Base-by-base conservation (phyloP, 1,284 basidiomycete genomes). In the Ceratorhiza oryzae-sativae region DNA sequence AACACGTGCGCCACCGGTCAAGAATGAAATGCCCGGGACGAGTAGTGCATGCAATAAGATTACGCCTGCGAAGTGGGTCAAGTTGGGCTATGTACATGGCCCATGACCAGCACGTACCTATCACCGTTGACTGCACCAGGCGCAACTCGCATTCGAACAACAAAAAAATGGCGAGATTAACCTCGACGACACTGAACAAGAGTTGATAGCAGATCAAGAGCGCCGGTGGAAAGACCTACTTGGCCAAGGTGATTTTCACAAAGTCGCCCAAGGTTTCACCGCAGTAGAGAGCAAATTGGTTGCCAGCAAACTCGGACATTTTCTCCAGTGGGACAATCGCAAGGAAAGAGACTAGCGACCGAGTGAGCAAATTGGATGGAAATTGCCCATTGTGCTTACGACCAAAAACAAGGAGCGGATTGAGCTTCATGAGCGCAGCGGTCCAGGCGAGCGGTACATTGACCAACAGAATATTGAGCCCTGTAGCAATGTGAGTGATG, bases 241-340 rank as follows among this genome's bases (percentile, higher is more conserved):
- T 73, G 39, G 41, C 49, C 12, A 73, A 48, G n/a, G 72, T 70
- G 51, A 73, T 73, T 30, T 42, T 46, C 42, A 73, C 59, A 27
- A 73, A 62, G 34, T 73, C 72, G 34, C 72, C 72, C 15, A 73
- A 30, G 1, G 65, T 61, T 34, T 71, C 65, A 13, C 72, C 72
- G 34, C 55, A 73, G 39, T 73, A 73, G 30, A 73, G 51, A 4
- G 72, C 65, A 41, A 73, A 49, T 36, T 73, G 65, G 10, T 61
- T 41, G 1, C 72, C 72, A 34, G 46, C 51, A 51, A 71, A 73
- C 15, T 73, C 72, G 55, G 62, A 70, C 15, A 60, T 41, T 13
- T 71, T 61, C 41, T 51, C 56, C 32, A 73, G 45, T 3, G 72
- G 72, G 13, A 73, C 55, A 12, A 73, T 67, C 3, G 60, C 72